Conservation (phyloP, 2,329 filamentous ascomycete genomes). For the Mycogone perniciosa region DNA sequence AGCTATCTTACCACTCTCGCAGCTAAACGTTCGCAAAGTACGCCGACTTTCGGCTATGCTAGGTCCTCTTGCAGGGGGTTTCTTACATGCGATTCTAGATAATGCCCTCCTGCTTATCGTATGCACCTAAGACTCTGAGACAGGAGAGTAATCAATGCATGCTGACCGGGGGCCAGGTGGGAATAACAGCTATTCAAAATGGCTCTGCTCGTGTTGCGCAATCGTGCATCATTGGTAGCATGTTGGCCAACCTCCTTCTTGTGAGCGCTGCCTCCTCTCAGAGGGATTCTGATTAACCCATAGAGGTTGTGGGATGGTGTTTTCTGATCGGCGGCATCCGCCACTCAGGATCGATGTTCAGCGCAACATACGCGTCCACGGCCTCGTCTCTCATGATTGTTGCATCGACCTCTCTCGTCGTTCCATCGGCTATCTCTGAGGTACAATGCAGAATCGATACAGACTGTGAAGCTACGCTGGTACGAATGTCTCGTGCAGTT, state of each 20-base stretch:
- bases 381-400: conserved; percentile 11
- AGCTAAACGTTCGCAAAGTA: conserved; percentile 8
- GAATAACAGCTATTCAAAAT: conserved; percentile 5
- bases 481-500: conserved; percentile 5
- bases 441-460: conserved; percentile 1
- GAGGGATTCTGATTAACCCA: not conserved
- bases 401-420: conserved; percentile 4
- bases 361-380: conserved; percentile 4
- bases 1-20: conserved; percentile 7
- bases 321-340: conserved; percentile 6
- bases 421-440: conserved; percentile 7
- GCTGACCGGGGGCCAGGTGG: not conserved
- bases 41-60: not conserved
- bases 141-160: not conserved
- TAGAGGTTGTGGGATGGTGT: conserved; percentile 6
- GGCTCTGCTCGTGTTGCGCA: conserved; percentile 6
- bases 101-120: conserved; percentile 6
- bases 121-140: not conserved
- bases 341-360: conserved; percentile 3
- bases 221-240: conserved; percentile 4
- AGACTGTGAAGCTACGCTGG: not conserved
- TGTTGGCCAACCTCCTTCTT: conserved; percentile 10
- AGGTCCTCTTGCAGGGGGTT: not conserved
- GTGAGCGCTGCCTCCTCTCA: not conserved
- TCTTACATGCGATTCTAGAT: conserved; percentile 6